Percentiles rank a stretch among this genome's conserved stretches.
Evolutionary conservation across 805 yeast genomes (phyloP).

Genomic region (Candida jianshihensis): DNA sequence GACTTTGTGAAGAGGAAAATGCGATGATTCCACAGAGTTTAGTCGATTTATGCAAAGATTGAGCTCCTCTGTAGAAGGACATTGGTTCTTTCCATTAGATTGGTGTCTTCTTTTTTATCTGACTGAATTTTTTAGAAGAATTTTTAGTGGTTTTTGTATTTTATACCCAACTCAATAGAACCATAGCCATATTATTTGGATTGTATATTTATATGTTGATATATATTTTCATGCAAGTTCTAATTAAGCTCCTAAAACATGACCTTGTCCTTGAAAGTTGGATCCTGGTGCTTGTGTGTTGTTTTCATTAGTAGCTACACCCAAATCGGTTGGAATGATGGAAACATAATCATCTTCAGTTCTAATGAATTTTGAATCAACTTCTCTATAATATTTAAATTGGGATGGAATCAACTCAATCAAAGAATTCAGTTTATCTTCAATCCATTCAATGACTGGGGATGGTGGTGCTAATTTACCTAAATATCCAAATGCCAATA

Average conservation of each 20-base stretch:
- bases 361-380: constrained; percentile 44
- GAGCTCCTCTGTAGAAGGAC: no score
- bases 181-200: no score
- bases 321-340: constrained; percentile 10
- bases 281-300: constrained; percentile 1
- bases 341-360: constrained; percentile 24
- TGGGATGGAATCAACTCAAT: constrained; percentile 49
- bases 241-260: constrained; percentile 9
- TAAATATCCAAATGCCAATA: constrained; percentile 50
- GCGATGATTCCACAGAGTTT: no score
- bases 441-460: constrained; percentile 56
- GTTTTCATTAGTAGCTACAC: constrained; percentile 2
- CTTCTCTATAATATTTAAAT: constrained; percentile 54
- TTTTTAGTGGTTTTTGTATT: no score
- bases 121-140: no score
- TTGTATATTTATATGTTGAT: no score
- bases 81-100: no score
- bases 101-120: no score
- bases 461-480: constrained; percentile 59
- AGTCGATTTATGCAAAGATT: no score
- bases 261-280: constrained; percentile 19
- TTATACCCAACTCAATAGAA: no score
- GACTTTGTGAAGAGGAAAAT: no score
- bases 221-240: background rate
- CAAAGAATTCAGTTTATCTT: constrained; percentile 39